These are phyloP conservation scores for Eucalyptus guilfoylei DNA, from an alignment of 345 rosid genomes.

Conservation along the genomic window DNA sequence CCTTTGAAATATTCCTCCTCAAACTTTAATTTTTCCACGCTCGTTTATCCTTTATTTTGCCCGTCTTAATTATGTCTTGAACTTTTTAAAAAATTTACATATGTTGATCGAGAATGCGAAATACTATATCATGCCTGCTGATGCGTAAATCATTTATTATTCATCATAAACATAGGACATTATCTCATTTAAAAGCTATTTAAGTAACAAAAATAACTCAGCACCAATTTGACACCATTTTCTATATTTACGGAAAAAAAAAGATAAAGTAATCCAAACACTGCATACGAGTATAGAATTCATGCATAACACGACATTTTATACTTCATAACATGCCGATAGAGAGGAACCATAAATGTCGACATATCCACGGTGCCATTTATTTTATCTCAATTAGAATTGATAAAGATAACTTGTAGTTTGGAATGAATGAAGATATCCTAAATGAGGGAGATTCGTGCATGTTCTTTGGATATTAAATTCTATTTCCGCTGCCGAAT, in stretches of 20 bases:
- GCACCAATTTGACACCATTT: neutral
- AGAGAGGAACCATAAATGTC: neutral
- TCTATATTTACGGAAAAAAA: neutral
- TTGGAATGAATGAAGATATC: neutral
- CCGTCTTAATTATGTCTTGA: neutral
- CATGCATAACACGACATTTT: neutral
- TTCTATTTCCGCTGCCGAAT: accelerated
- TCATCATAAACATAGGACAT: neutral
- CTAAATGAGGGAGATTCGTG: neutral
- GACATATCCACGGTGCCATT: neutral
- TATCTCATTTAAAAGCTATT: neutral
- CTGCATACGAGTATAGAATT: neutral
- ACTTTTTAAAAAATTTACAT: neutral
- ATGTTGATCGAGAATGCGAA: neutral
- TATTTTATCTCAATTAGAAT: neutral
- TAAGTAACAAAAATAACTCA: neutral
- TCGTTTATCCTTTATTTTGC: neutral
- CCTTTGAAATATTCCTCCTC: neutral
- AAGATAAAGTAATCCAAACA: neutral
- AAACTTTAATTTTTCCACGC: neutral
- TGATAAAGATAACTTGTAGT: neutral
- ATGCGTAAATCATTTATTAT: neutral
- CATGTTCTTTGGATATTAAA: neutral
- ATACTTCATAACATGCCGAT: neutral
- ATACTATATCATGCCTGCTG: neutral